Evolutionary conservation across 495 filamentous ascomycete genomes (phyloP).

Genomic region (Trichoderma erinaceum): DNA sequence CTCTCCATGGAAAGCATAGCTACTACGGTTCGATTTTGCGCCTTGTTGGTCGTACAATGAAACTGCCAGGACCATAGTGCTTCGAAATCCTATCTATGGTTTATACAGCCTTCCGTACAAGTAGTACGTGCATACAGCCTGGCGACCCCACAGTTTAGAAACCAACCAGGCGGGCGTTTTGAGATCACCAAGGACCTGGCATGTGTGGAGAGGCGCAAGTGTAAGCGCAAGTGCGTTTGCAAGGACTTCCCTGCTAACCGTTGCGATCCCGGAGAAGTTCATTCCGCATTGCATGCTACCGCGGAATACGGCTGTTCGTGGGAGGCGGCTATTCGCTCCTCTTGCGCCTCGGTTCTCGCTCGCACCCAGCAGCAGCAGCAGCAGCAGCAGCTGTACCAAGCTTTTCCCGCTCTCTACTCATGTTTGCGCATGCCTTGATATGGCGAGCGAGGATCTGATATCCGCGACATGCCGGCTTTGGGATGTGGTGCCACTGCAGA

Average conservation of each 20-base stretch:
- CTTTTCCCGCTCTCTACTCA: neutral
- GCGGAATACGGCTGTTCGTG: neutral
- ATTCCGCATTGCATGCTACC: neutral
- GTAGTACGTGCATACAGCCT: neutral
- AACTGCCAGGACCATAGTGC: neutral
- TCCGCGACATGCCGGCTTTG: conserved; percentile 9
- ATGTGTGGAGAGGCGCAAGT: neutral
- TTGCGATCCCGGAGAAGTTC: conserved; percentile 3
- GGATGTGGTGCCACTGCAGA: conserved; percentile 13
- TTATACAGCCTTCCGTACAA: neutral
- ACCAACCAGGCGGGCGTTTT: conserved; percentile 8
- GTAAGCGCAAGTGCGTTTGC: neutral
- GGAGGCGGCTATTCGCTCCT: no score
- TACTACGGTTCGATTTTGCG: neutral
- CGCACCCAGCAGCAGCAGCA: neutral
- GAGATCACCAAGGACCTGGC: neutral
- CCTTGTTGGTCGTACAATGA: neutral
- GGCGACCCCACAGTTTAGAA: neutral
- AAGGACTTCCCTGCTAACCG: neutral
- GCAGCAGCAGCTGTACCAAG: neutral
- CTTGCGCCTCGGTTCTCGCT: neutral
- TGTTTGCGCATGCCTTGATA: neutral
- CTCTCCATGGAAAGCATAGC: neutral
- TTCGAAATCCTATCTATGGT: neutral
- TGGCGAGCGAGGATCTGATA: conserved; percentile 4